A percentile compares a stretch with the other conserved stretches of the same genome.
Conservation (phyloP, 1,284 basidiomycete genomes). For the Kalmanozyma brasiliensis region DNA sequence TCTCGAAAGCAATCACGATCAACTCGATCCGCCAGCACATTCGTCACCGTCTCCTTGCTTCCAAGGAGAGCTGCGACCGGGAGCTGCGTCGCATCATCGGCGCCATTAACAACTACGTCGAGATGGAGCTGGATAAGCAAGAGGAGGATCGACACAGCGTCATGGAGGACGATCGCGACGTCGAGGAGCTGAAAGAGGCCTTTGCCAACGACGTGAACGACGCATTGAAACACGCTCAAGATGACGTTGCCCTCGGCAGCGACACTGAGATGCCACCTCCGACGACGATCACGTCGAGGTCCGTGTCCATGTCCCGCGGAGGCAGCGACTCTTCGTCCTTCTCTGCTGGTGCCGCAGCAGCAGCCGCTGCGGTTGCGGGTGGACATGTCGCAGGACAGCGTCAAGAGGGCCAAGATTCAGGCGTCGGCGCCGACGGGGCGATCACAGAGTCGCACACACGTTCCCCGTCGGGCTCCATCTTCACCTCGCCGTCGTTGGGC, state of each 20-base stretch:
- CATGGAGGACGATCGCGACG: conserved; percentile 31
- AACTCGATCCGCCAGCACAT: conserved; percentile 89
- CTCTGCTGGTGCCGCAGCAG: conserved; percentile 39
- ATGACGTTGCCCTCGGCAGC: conserved; percentile 3
- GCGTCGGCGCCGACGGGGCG: conserved; percentile 2
- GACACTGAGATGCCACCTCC: background rate
- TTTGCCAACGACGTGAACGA: conserved; percentile 68
- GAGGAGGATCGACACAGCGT: conserved; percentile 70
- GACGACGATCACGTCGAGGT: conserved; percentile 10
- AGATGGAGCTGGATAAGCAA: conserved; percentile 81
- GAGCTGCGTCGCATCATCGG: conserved; percentile 90
- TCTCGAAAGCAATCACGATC: conserved; percentile 61
- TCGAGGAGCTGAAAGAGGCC: conserved; percentile 72
- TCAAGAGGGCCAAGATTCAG: conserved; percentile 6
- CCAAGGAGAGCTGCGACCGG: conserved; percentile 95
- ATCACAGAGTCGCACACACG: conserved; percentile 16
- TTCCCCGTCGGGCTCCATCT: conserved; percentile 22
- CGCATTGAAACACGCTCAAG: conserved; percentile 2
- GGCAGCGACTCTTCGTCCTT: conserved; percentile 31
- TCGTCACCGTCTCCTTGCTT: conserved; percentile 87
- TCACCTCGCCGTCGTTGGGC: conserved; percentile 37
- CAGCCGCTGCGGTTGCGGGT: conserved; percentile 30
- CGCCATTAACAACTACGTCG: conserved; percentile 92
- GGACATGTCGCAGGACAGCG: conserved; percentile 5
- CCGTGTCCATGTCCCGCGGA: conserved; percentile 29